Percentiles rank a stretch among this genome's conserved stretches.
These are phyloP conservation scores for Leptosphaerulina australis DNA, from an alignment of 2,329 filamentous ascomycete species.

Conservation along the genomic window DNA sequence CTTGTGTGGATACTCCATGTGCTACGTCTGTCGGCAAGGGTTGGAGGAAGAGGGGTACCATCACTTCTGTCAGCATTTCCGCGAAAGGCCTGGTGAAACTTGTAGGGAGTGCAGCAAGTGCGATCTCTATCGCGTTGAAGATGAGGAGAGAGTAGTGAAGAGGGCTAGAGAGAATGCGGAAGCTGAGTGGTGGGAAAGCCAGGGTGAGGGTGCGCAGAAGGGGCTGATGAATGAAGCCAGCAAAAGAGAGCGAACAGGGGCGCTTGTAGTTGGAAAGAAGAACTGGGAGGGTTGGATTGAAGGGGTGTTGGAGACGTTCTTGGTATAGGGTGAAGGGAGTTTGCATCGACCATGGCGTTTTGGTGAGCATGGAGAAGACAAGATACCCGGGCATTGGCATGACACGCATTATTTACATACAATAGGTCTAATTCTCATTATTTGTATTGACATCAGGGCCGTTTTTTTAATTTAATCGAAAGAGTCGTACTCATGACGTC, in stretches of 20 bases:
- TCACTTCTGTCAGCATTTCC: slow-evolving; percentile 96
- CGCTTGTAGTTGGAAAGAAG: slow-evolving; percentile 1
- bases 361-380: neutral
- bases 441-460: too few relatives aligned
- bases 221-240: slow-evolving; percentile 32
- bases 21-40: slow-evolving; percentile 83
- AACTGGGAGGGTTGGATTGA: slow-evolving; percentile 33
- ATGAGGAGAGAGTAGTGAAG: slow-evolving; percentile 53
- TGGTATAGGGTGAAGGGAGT: slow-evolving; percentile 19
- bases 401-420: neutral
- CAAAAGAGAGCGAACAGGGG: slow-evolving; percentile 19
- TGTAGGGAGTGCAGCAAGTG: slow-evolving; percentile 76
- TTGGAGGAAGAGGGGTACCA: slow-evolving; percentile 75
- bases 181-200: slow-evolving; percentile 53
- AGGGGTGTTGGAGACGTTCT: slow-evolving; percentile 22
- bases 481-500: too few relatives aligned
- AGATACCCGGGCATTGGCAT: slow-evolving; percentile 1
- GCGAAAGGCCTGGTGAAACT: slow-evolving; percentile 74
- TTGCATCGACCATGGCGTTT: slow-evolving; percentile 2
- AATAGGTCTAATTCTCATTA: slow-evolving; percentile 1
- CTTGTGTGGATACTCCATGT: slow-evolving; percentile 96
- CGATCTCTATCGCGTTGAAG: slow-evolving; percentile 57
- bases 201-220: slow-evolving; percentile 36
- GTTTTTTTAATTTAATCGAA: too few relatives aligned
- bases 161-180: slow-evolving; percentile 53